Conservation (phyloP, 441 rosid genomes). For the Manihot esculenta region DNA sequence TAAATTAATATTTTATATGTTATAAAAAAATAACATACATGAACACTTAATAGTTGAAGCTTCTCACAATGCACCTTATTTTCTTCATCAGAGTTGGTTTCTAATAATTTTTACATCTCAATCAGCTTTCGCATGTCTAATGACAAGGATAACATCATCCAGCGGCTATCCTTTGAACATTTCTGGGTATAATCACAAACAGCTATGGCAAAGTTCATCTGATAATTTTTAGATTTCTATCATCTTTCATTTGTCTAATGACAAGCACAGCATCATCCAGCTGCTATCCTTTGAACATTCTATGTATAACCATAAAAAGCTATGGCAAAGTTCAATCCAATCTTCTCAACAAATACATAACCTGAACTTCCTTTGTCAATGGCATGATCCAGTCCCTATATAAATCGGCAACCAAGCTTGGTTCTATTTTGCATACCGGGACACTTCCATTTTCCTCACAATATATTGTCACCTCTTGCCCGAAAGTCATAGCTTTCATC, state of each 20-base stretch:
- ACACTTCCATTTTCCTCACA: conserved; percentile 34
- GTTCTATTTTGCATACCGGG: conserved; percentile 72
- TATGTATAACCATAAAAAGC: background rate
- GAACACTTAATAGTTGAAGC: no score
- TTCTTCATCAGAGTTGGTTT: no score
- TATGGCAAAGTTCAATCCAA: conserved; percentile 41
- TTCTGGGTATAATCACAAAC: background rate
- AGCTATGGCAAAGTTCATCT: conserved; percentile 19
- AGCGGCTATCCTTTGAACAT: background rate
- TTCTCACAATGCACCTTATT: no score
- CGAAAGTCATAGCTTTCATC: conserved; percentile 66
- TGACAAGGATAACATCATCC: conserved; percentile 11
- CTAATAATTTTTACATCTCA: no score
- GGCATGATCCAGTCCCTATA: conserved; percentile 97
- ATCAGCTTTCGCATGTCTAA: no score
- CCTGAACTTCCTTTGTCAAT: conserved; percentile 88
- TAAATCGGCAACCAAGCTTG: conserved; percentile 67
- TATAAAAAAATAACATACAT: no score
- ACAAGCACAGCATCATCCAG: conserved; percentile 3
- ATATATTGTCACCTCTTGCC: conserved; percentile 56
- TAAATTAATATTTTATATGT: no score
- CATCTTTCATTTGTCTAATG: background rate
- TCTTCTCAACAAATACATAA: conserved; percentile 76
- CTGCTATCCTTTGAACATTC: background rate
- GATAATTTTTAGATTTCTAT: no score